Evolutionary conservation across 73 alveolate species (phyloP), one percentile per base, ranked within the genome.

Genomic region (Durusdinium trenchii): DNA sequence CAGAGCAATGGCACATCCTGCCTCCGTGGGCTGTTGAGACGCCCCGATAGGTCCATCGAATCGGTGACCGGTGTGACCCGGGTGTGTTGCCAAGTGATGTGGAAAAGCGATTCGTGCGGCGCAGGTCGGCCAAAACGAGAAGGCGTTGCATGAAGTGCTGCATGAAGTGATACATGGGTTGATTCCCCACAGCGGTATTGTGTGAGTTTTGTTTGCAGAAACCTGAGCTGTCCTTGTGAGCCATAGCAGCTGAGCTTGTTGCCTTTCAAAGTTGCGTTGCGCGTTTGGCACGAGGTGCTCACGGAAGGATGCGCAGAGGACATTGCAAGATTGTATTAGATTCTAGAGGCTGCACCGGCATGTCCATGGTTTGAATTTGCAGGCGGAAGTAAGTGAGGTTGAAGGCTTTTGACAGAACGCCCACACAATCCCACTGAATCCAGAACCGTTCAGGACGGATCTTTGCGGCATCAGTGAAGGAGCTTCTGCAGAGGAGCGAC

Each of bases 1-100:
- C 94, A 48, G 94, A 75, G 94, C 94, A 30, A 84, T 84, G 94
- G 94, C 94, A 45, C 94, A 84, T 40, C 94, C 94, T 6, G 94
- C 94, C 4, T 84, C 94, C n/a, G 94, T 84, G 43, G 94, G 94
- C 6, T 84, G 94, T 84, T 84, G n/a, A n/a, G n/a, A n/a, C n/a
- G n/a, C n/a, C n/a, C n/a, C n/a, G n/a, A n/a, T n/a, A n/a, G n/a
- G n/a, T n/a, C n/a, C n/a, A n/a, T n/a, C n/a, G n/a, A n/a, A n/a
- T n/a, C n/a, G n/a, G n/a, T n/a, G n/a, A n/a, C n/a, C n/a, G n/a
- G n/a, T n/a, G n/a, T n/a, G n/a, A n/a, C n/a, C n/a, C n/a, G n/a
- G n/a, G n/a, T n/a, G n/a, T n/a, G n/a, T n/a, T n/a, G n/a, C n/a
- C n/a, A n/a, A n/a, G n/a, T n/a, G n/a, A n/a, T n/a, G n/a, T n/a